Evolutionary conservation across 163 green algal genomes (phyloP).

Genomic region (Chlamydomonas reinhardtii): DNA sequence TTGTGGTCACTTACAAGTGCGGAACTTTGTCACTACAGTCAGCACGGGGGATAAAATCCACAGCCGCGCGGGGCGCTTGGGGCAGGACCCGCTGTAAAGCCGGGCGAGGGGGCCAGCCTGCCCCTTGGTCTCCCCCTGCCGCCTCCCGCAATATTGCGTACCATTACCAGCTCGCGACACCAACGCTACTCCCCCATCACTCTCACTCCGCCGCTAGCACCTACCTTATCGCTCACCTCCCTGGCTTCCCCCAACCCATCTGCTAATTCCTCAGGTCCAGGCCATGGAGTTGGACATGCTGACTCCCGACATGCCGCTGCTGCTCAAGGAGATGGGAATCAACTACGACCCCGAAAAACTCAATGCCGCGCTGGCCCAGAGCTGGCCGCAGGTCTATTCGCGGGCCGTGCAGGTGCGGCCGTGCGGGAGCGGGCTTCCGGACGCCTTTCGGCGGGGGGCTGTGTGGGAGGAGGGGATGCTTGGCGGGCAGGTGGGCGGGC

Average conservation of each 20-base stretch:
- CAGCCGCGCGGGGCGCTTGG: neutral
- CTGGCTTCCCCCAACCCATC: neutral
- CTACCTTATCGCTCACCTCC: neutral
- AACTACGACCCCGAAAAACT: conserved; percentile 86
- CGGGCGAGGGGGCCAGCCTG: no score
- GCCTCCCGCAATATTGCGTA: no score
- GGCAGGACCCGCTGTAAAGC: no score
- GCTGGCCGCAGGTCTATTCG: conserved; percentile 64
- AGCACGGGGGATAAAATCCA: no score
- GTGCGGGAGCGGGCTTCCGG: no score
- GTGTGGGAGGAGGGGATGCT: no score
- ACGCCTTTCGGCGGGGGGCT: no score
- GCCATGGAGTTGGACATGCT: conserved; percentile 85
- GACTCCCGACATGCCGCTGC: conserved; percentile 76
- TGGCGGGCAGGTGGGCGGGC: no score
- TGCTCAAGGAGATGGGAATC: conserved; percentile 88
- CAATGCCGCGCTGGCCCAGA: conserved; percentile 61
- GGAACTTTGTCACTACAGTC: neutral
- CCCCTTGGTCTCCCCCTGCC: neutral
- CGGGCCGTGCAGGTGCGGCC: conserved; percentile 28
- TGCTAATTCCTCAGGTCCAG: conserved; percentile 68
- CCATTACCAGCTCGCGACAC: no score
- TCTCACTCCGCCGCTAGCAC: no score
- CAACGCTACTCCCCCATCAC: neutral
- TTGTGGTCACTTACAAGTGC: neutral